Base-by-base conservation (phyloP, 805 yeast species). In the Naumovozyma baii region DNA sequence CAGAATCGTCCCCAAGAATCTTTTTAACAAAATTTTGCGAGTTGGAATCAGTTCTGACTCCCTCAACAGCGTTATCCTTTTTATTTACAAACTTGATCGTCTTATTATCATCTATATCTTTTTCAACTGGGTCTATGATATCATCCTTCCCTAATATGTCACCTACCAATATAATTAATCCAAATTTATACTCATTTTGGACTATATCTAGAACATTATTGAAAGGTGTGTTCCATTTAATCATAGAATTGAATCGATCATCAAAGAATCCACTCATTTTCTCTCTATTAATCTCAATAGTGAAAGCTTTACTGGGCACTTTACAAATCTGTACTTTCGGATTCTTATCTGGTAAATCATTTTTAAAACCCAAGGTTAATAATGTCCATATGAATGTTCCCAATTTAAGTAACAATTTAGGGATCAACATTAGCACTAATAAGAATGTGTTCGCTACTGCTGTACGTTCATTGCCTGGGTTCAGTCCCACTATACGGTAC, bases 391-490 rank as follows among this genome's bases (percentile, higher is more conserved):
- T n/a, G n/a, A 39, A 19, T 3, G 42, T 38, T 2, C 56, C 49
- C 9, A 61, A 20, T 36, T 42, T 48, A 28, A 57, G 31, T 18
- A 58, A n/a, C 2, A 76, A 48, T 40, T 66, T 70, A 10, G 87
- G 88, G 9, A 81, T 57, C 5, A 80, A 44, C 54, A 79, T 56
- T 2, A 81, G 48, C 1, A 79, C 52, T 38, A 78, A 63, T 49
- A 80, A 52, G 5, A 77, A 39, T 2, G 79, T 71, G 12, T 50
- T 46, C 13, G 43, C 38, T 17, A 44, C 17, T 8, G 26, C 18
- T 18, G 38, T 37, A 22, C 10, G 9, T 7, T 10, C 10, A 22
- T 22, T 22, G 26, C n/a, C n/a, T n/a, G 41, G 41, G 20, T 49
- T 41, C 13, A 59, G 38, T 1, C 62, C 63, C 3, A 55, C 51